These are phyloP conservation scores for Sporormia fimetaria DNA, from an alignment of 495 filamentous ascomycete species.

Conservation along the genomic window DNA sequence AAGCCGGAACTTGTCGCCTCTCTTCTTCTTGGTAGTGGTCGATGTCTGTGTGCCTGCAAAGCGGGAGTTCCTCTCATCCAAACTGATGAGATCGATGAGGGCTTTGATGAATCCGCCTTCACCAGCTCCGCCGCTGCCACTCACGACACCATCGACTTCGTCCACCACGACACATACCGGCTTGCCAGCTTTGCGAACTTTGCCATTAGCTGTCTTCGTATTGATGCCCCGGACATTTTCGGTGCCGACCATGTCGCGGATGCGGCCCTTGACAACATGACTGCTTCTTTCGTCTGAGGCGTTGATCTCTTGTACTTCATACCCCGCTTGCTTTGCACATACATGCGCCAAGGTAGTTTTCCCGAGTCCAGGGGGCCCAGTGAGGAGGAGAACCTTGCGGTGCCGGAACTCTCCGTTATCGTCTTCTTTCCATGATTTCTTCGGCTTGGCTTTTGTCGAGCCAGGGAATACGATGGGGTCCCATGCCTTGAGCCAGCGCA, in stretches of 20 bases:
- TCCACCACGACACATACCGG: slow-evolving; percentile 92
- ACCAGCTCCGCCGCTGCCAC: slow-evolving; percentile 57
- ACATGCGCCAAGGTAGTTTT: slow-evolving; percentile 97
- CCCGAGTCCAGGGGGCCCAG: slow-evolving; percentile 82
- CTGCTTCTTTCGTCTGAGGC: slow-evolving; percentile 68
- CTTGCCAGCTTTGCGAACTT: slow-evolving; percentile 61
- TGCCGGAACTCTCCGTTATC: slow-evolving; percentile 55
- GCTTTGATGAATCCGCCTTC: slow-evolving; percentile 92
- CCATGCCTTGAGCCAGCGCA: slow-evolving; percentile 91
- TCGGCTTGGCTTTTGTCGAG: slow-evolving; percentile 44
- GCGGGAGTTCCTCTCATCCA: slow-evolving; percentile 68
- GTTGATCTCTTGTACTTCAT: slow-evolving; percentile 86
- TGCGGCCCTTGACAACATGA: slow-evolving; percentile 76
- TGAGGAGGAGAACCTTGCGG: slow-evolving; percentile 77
- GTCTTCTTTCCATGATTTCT: slow-evolving; percentile 32
- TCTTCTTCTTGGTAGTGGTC: slow-evolving; percentile 39
- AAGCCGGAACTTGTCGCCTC: slow-evolving; percentile 70
- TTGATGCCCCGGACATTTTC: slow-evolving; percentile 81
- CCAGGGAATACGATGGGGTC: slow-evolving; percentile 85
- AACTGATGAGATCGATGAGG: slow-evolving; percentile 71
- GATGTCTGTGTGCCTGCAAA: slow-evolving; percentile 29
- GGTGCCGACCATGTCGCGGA: slow-evolving; percentile 76
- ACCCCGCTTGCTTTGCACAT: slow-evolving; percentile 86
- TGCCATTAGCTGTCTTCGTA: slow-evolving; percentile 48
- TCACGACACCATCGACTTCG: slow-evolving; percentile 88